A percentile compares a stretch with the other conserved stretches of the same genome.
These are phyloP conservation scores for Myxozyma monticola DNA, from an alignment of 805 yeast species.

Conservation along the genomic window DNA sequence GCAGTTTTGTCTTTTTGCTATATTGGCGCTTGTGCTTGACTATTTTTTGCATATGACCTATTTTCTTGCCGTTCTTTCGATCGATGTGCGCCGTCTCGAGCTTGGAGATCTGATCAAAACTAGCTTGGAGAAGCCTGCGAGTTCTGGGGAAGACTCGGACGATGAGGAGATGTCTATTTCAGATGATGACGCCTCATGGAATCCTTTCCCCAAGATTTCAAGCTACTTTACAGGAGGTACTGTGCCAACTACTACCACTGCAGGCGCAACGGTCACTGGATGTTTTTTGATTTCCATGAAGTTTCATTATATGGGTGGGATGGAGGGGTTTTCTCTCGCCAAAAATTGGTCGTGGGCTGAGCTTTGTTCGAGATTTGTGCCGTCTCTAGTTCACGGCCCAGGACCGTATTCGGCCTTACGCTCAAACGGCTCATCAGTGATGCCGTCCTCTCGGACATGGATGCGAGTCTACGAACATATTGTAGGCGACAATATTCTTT, in stretches of 20 bases:
- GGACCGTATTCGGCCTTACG: background rate
- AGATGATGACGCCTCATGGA: constrained; percentile 17
- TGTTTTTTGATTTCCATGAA: constrained; percentile 21
- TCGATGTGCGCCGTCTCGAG: constrained; percentile 66
- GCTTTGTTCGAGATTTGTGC: no score
- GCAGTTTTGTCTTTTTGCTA: constrained; percentile 48
- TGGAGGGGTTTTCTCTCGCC: background rate
- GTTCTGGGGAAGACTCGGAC: constrained; percentile 22
- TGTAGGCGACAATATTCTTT: background rate
- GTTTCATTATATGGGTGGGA: constrained; percentile 16
- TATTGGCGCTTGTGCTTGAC: constrained; percentile 55
- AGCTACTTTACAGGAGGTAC: constrained; percentile 13
- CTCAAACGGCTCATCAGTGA: background rate
- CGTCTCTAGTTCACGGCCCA: background rate
- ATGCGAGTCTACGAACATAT: background rate
- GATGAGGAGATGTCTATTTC: constrained; percentile 16
- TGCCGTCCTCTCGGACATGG: constrained; percentile 1
- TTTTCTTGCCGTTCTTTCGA: constrained; percentile 62
- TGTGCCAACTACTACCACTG: constrained; percentile 27
- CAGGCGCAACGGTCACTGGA: constrained; percentile 19
- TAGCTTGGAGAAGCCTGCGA: constrained; percentile 8
- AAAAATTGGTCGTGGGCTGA: background rate
- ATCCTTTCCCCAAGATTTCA: constrained; percentile 22
- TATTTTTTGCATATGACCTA: constrained; percentile 63
- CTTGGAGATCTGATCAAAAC: constrained; percentile 49